A percentile compares a stretch with the other conserved stretches of the same genome.
These are phyloP conservation scores for Fusarium armeniacum DNA, from an alignment of 2,329 filamentous ascomycete species.

Conservation along the genomic window DNA sequence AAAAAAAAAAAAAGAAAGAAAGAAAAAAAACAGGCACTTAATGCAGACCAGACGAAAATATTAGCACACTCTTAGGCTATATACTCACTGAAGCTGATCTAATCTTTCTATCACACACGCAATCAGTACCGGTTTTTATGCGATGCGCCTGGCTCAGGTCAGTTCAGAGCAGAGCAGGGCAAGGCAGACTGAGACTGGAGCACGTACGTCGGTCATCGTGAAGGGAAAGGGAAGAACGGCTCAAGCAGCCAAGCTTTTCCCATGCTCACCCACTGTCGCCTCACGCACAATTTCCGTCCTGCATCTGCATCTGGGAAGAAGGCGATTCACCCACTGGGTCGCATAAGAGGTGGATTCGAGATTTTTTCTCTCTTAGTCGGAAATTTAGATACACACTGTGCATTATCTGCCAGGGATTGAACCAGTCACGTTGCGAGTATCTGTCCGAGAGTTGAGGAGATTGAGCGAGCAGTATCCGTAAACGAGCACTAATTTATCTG, in stretches of 20 bases:
- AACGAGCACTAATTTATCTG: background rate
- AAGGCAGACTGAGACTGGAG: slow-evolving; percentile 14
- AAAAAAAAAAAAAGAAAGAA: too few relatives aligned
- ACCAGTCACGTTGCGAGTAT: slow-evolving; percentile 22
- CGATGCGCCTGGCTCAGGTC: background rate
- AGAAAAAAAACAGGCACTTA: too few relatives aligned
- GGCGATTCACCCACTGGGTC: slow-evolving; percentile 39
- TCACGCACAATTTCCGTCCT: slow-evolving; percentile 32
- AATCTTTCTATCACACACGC: too few relatives aligned
- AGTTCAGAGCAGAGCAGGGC: background rate
- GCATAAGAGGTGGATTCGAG: slow-evolving; percentile 39
- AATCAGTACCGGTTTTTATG: too few relatives aligned
- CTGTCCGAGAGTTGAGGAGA: slow-evolving; percentile 7
- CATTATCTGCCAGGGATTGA: slow-evolving; percentile 12
- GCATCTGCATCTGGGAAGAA: slow-evolving; percentile 23
- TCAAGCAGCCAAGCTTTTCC: slow-evolving; percentile 24
- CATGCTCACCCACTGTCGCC: slow-evolving; percentile 2
- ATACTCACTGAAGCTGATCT: too few relatives aligned
- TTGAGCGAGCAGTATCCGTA: slow-evolving; percentile 7
- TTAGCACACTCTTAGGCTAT: too few relatives aligned
- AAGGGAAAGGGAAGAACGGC: slow-evolving; percentile 17
- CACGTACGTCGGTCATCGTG: slow-evolving; percentile 28
- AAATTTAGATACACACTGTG: slow-evolving; percentile 37
- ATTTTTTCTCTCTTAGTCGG: slow-evolving; percentile 5
- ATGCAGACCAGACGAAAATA: too few relatives aligned